Base-by-base conservation (phyloP, 768 basidiomycete genomes). In the Amanita rubescens region DNA sequence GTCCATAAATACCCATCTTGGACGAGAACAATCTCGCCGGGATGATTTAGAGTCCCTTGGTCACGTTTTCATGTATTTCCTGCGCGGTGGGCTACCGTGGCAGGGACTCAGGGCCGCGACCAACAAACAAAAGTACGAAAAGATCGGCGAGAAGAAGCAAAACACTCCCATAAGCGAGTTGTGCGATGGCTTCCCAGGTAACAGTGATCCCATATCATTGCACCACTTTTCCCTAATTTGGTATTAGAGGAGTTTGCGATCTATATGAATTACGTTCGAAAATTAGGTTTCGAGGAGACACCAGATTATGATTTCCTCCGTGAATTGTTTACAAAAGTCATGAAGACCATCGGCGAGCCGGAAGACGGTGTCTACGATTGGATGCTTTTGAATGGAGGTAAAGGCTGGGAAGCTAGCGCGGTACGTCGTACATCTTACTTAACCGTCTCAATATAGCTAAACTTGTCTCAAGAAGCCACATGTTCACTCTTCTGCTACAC, bases 51-150 rank as follows among this genome's bases (percentile, higher is more conserved):
- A 99, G 71, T 95, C 94, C 35, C 73, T 99, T 27, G 95, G 96
- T 0, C 96, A 99, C 67, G 96, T 99, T 42, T 98, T 98, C 75
- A 97, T 99, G 90, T 99, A 99, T 70, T 99, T 99, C 70, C 69
- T 99, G 60, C 81, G 95, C 4, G 95, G 95, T 22, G 93, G 94
- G 17, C 78, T 99, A 53, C 95, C 95, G 24, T 99, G 95, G 95
- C 95, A 99, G 67, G 95, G 95, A 43, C 75, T 99, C 57, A 84
- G 94, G 64, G 96, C 95, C 19, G 94, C 94, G 8, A 99, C 95
- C 1, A 98, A 99, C 78, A 98, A 98, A 74, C 95, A 98, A 69
- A 98, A 98, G 74, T 99, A 99, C 67, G 96, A 99, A 72, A 98
- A 98, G 76, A 99, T 99, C 60, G 96, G 95, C 45, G 96, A 96